Evolutionary conservation across 2,329 filamentous ascomycete species (phyloP), one percentile per base, ranked within the genome.

Genomic region (Trichoderma endophyticum): DNA sequence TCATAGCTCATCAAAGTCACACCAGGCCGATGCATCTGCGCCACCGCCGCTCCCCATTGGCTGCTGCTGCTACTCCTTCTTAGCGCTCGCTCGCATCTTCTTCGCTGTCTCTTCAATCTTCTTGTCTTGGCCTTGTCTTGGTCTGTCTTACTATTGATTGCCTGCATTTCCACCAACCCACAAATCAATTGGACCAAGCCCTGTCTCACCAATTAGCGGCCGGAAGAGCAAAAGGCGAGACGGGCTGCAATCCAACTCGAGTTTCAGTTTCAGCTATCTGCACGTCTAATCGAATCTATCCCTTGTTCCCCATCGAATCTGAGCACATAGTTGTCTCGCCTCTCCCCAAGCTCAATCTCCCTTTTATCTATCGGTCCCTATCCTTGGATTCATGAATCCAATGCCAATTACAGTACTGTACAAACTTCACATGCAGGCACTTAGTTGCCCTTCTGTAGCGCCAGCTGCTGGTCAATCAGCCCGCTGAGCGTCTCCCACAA

Each of bases 1-100:
- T 15, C 34, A 36, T 15, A 11, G 21, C 3, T 15, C 34, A 36
- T 15, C 6, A 24, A 57, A 61, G 56, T 69, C 66, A 39, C 66
- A 69, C 66, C 66, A 69, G 24, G 66, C 26, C 48, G 66, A 54
- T 61, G 66, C 66, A 69, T 61, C 66, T 60, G 36, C 39, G n/a
- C 36, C 54, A 14, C n/a, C 28, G 6, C 11, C 9, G 15, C 1
- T 11, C 4, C 4, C 21, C 28, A 69, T 69, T 69, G 66, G 66
- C 21, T 28, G 26, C 26, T 32, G 36, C 51, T 12, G 7, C 30
- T 32, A 11, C 51, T 24, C 0, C 21, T 57, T 2, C 11, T 18
- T 56, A 24, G 21, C 63, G 51, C 51, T 57, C 34, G 11, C 48
- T 57, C 32, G 43, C 28, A 48, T 24, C 6, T n/a, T 24, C 59